Conservation (phyloP, 1,139 yeast genomes). For the Yamadazyma epiphylla region DNA sequence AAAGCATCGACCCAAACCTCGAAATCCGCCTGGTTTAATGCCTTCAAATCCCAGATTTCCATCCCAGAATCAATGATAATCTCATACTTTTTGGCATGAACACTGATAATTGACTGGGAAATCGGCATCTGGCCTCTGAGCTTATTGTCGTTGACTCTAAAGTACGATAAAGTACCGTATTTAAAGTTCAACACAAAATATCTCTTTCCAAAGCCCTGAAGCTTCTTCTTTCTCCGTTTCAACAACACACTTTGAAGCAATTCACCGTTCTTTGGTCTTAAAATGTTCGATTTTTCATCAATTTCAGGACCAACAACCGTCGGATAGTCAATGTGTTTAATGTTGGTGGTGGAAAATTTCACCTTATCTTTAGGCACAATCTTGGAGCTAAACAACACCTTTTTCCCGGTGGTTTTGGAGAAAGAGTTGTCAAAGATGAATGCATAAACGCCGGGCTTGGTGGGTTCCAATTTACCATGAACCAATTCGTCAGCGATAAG, state of each 20-base stretch:
- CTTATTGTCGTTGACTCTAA: slow-evolving; percentile 61
- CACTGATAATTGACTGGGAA: slow-evolving; percentile 74
- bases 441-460: slow-evolving; percentile 68
- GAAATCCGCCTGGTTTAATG: slow-evolving; percentile 63
- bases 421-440: slow-evolving; percentile 91
- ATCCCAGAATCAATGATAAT: slow-evolving; percentile 90
- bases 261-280: slow-evolving; percentile 52
- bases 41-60: slow-evolving; percentile 89
- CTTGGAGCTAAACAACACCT: slow-evolving; percentile 64
- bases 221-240: slow-evolving; percentile 70
- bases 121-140: slow-evolving; percentile 93
- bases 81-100: slow-evolving; percentile 62
- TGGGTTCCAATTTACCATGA: slow-evolving; percentile 59
- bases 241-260: slow-evolving; percentile 70
- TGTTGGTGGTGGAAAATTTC: neutral
- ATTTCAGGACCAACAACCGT: slow-evolving; percentile 5
- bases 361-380: slow-evolving; percentile 20
- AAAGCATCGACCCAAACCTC: slow-evolving; percentile 81
- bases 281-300: slow-evolving; percentile 12
- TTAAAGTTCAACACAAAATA: slow-evolving; percentile 79
- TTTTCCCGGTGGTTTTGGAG: slow-evolving; percentile 80
- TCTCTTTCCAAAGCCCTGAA: slow-evolving; percentile 82
- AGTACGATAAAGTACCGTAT: slow-evolving; percentile 81
- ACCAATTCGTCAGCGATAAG: slow-evolving; percentile 54
- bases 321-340: slow-evolving; percentile 1